These are phyloP conservation scores for Cylindrotheca closterium DNA, from an alignment of 108 stramenopile genomes.

Conservation along the genomic window DNA sequence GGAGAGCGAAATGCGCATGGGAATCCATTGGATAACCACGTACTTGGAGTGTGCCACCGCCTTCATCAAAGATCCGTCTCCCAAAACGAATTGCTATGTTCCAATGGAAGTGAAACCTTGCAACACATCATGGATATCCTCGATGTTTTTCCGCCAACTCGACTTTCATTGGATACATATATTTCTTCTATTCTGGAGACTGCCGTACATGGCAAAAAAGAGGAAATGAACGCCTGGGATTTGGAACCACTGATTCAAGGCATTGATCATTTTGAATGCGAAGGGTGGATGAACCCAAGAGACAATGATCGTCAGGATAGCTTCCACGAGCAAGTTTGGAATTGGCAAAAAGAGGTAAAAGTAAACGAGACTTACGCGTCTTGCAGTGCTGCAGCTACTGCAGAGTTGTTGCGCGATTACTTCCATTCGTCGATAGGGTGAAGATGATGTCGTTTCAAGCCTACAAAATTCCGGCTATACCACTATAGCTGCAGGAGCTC, in stretches of 20 bases:
- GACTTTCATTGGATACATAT: not conserved
- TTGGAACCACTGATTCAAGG: not conserved
- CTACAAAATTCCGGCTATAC: no score
- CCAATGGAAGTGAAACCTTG: no score
- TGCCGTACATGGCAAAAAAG: no score
- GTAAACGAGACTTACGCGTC: not conserved
- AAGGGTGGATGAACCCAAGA: not conserved
- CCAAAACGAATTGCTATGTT: no score
- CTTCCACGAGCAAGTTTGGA: not conserved
- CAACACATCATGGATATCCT: no score
- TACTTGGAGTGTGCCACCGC: slow-evolving; percentile 1
- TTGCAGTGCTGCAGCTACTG: not conserved
- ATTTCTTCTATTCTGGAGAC: no score
- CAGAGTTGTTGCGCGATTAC: no score
- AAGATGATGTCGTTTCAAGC: no score
- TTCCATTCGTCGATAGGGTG: no score
- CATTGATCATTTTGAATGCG: not conserved
- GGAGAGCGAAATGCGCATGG: slow-evolving; percentile 5
- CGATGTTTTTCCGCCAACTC: not conserved
- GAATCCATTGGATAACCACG: slow-evolving; percentile 2
- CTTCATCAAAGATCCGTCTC: no score
- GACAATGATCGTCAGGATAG: not conserved
- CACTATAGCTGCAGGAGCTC: no score
- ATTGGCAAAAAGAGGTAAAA: not conserved
- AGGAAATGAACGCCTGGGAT: no score